Base-by-base conservation (phyloP, 192 early-diverging fungal genomes). In the Phlyctochytrium planicorne region DNA sequence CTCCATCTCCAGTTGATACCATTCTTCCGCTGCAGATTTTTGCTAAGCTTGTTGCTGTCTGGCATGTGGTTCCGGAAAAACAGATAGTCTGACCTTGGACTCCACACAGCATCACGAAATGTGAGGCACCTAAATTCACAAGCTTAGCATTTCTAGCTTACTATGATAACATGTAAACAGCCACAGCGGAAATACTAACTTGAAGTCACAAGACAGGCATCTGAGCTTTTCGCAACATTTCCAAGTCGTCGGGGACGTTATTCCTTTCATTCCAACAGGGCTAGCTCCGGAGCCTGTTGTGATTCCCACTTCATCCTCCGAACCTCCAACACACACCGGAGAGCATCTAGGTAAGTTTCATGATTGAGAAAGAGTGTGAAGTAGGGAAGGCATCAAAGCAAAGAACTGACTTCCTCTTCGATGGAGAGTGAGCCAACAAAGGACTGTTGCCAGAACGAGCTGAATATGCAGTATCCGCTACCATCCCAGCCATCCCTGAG, bases 41-140 rank as follows among this genome's bases (percentile, higher is more conserved):
- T 65, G 32, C 36, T 56, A 34, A 72, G 30, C 40, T 60, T 67
- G 30, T 56, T 50, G 0, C n/a, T 53, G 34, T 72, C 63, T 1
- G 70, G 70, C 70, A 72, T 72, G 52, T 72, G 53, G 12, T 72
- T 72, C 29, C 70, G 63, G 56, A 72, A 67, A 52, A 72, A 72
- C 23, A 72, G 65, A 34, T 72, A 72, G 50, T 72, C 70, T 4
- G 34, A 40, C n/a, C 35, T 30, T 14, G 30, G 30, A 20, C n/a
- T 59, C 70, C 70, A 72, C 20, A 60, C 33, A 25, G 67, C 67
- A 33, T 64, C 67, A 34, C 16, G 33, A 16, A 60, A 30, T 47
- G 30, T 40, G 6, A 57, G 25, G 55, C 55, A 57, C 27, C 27
- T 65, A 14, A 32, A 40, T 34, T 2, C 30, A 1, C n/a, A n/a